A percentile compares a stretch with the other conserved stretches of the same genome.
phyloP scores from a whole-genome alignment of 805 yeast species.

The Yarrowia divulgata region DNA sequence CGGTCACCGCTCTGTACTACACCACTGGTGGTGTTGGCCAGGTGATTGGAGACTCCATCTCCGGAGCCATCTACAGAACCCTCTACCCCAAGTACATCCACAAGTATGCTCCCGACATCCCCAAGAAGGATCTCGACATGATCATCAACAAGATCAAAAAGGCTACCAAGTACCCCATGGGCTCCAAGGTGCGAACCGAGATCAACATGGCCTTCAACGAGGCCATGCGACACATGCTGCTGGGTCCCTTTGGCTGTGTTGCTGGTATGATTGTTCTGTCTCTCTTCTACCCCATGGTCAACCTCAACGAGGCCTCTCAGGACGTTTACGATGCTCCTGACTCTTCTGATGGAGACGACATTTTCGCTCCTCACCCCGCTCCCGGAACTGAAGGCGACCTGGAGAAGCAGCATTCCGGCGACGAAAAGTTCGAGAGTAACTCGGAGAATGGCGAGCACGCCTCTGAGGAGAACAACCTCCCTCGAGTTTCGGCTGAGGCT shows the following conservation, averaged over 20 bases:
- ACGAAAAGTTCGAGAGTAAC: conserved; percentile 2
- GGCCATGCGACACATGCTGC: conserved; percentile 34
- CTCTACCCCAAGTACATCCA: conserved; percentile 35
- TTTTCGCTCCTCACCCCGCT: background rate
- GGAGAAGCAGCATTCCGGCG: conserved; percentile 2
- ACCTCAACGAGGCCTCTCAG: conserved; percentile 27
- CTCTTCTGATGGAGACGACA: conserved; percentile 11
- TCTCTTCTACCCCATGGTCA: conserved; percentile 32
- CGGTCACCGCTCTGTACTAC: conserved; percentile 34
- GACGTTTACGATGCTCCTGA: conserved; percentile 25
- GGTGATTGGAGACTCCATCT: conserved; percentile 30
- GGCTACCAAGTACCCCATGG: conserved; percentile 38
- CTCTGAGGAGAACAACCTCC: background rate
- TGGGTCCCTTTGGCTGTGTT: conserved; percentile 31
- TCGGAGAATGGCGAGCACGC: conserved; percentile 1
- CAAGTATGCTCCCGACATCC: conserved; percentile 33
- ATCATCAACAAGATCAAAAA: conserved; percentile 37
- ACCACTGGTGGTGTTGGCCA: conserved; percentile 31
- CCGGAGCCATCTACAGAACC: conserved; percentile 33
- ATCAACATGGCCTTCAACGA: conserved; percentile 36
- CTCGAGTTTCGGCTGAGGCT: conserved; percentile 8
- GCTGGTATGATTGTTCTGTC: conserved; percentile 30
- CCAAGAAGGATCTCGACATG: conserved; percentile 24
- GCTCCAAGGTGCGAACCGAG: conserved; percentile 30
- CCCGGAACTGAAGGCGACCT: conserved; percentile 4